Conservation (phyloP, 169 alveolate genomes). For the Eimeria sp. region DNA sequence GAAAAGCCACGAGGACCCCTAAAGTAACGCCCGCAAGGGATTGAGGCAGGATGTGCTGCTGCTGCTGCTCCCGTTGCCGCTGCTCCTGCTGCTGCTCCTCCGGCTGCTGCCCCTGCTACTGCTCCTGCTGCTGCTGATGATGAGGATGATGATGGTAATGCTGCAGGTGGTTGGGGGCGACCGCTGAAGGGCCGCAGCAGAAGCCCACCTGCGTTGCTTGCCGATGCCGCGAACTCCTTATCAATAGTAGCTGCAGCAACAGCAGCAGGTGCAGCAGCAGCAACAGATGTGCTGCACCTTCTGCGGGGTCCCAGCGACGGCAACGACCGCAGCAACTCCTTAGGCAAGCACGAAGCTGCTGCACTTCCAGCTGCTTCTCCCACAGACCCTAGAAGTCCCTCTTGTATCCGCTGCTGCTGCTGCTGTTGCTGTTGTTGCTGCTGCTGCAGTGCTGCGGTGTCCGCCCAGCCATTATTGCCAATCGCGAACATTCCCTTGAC, state of each 20-base stretch:
- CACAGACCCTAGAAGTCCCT: neutral
- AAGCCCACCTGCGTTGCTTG: neutral
- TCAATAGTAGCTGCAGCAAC: neutral
- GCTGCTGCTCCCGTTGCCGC: conserved; percentile 4
- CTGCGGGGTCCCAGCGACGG: neutral
- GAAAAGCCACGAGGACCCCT: neutral
- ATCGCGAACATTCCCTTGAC: neutral
- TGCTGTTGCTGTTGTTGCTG: conserved; percentile 20
- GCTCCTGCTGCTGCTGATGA: neutral
- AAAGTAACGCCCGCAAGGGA: conserved; percentile 22
- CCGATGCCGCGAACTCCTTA: neutral
- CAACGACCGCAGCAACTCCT: neutral
- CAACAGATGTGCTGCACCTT: neutral
- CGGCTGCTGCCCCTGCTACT: neutral
- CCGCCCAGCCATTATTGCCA: neutral
- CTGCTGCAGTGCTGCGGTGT: neutral
- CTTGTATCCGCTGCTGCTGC: neutral
- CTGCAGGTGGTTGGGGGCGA: neutral
- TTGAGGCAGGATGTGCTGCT: neutral
- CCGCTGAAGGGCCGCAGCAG: conserved; percentile 24
- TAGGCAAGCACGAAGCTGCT: neutral
- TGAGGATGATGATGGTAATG: neutral
- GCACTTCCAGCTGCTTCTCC: neutral
- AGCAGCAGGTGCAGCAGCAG: neutral
- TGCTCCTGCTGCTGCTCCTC: neutral